A percentile compares a stretch with the other conserved stretches of the same genome.
These are phyloP conservation scores for Linanthus parryae DNA, from an alignment of 148 eudicot species.

Conservation along the genomic window DNA sequence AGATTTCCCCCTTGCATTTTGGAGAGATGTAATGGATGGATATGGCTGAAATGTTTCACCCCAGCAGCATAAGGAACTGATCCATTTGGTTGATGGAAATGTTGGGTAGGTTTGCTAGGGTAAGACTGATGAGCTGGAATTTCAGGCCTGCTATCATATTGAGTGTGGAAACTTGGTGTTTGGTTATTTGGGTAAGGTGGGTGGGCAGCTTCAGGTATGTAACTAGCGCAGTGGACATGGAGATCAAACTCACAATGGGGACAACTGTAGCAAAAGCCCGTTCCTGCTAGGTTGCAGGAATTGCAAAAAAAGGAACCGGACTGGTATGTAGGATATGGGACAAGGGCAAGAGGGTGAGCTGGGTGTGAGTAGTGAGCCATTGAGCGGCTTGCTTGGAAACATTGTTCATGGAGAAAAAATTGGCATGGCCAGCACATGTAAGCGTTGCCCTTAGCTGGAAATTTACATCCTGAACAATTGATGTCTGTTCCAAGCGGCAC, in stretches of 20 bases:
- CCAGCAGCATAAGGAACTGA: not conserved
- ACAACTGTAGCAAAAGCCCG: not conserved
- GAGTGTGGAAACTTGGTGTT: not conserved
- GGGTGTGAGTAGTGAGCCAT: not conserved
- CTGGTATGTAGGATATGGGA: not conserved
- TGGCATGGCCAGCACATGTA: not conserved
- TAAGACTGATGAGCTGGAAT: no score
- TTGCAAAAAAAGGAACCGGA: not conserved
- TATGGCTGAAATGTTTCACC: conserved; percentile 32
- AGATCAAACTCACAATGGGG: not conserved
- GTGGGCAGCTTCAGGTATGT: no score
- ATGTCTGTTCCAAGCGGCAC: not conserved
- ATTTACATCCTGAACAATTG: not conserved
- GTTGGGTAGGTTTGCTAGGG: no score
- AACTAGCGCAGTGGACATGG: not conserved
- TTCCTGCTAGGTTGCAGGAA: not conserved
- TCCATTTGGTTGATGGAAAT: not conserved
- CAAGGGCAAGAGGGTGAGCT: not conserved
- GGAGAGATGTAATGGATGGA: conserved; percentile 14
- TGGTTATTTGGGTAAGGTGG: not conserved
- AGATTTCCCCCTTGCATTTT: conserved; percentile 8
- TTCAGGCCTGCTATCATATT: not conserved
- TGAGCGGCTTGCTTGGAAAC: not conserved
- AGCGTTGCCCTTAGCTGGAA: not conserved
- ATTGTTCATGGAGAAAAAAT: not conserved